Base-by-base conservation (phyloP, 1,284 basidiomycete genomes). In the Malassezia slooffiae region DNA sequence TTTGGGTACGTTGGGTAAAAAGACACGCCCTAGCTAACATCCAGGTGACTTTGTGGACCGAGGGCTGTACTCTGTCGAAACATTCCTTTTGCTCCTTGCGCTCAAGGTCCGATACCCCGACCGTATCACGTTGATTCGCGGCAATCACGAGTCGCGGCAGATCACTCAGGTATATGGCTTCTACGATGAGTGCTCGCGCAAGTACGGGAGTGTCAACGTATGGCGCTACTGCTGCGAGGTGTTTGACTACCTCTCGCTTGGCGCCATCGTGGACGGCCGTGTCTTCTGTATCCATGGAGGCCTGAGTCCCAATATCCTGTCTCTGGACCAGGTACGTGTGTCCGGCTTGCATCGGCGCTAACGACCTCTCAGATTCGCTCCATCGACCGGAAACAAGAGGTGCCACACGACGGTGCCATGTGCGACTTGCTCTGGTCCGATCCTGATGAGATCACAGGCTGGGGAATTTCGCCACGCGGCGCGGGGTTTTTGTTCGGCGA, bases 361-460 rank as follows among this genome's bases (percentile, higher is more conserved):
- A n/a, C n/a, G n/a, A n/a, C n/a, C n/a, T n/a, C n/a, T n/a, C n/a
- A 95, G 87, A 96, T 97, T 65, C 82, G 91, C 34, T 78, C 81
- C 30, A 91, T 97, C 57, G 91, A 96, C 74, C 74, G 91, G 24
- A 90, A 93, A 71, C 89, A 96, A 72, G 91, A 97, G 70, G 93
- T 97, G 10, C 91, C 91, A n/a, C 93, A 97, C 70, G 91, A 97
- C 68, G 91, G 93, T 8, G 81, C 89, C 7, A 96, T 97, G 90
- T 97, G 91, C 67, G 93, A 97, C 72, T 74, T 97, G 5, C 75
- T 97, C 16, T 97, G 91, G 91, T 95, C 89, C 43, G 91, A 97
- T 75, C 93, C 91, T 27, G 91, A 97, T 69, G 88, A 67, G 17
- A 63, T 66, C 15, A 41, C 50, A 2, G 65, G 65, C 1, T 67